Base-by-base conservation (phyloP, 2,329 filamentous ascomycete genomes). In the Grosmannia clavigera region DNA sequence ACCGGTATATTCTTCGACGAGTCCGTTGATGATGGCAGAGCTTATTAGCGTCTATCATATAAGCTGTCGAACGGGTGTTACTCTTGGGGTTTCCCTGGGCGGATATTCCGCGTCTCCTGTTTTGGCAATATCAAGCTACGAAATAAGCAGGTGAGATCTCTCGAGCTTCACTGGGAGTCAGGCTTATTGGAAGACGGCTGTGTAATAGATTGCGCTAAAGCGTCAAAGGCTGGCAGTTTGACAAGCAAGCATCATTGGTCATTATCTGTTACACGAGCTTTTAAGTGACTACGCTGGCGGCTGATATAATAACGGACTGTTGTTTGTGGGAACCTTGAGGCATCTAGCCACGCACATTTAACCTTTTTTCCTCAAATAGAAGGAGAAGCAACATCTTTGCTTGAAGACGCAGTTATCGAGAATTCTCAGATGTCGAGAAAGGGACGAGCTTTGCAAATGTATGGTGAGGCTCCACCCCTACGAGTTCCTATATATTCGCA, bases 61-160 rank as follows among this genome's bases (percentile, higher is more conserved):
- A 5, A 10, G 16, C 43, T 19, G 5, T 16, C 12, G 4, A 40
- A 40, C 14, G 12, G 14, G 9, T 14, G 12, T 3, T 16, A 1
- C 43, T 46, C 16, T 12, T 43, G 4, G 5, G 16, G 4, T 19
- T 46, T 19, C 43, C 19, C 43, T 46, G 43, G 9, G 43, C 33
- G 6, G 16, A 46, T 7, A 46, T 46, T 7, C 16, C 43, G 19
- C 7, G n/a, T n/a, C 16, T 60, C n/a, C 59, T 57, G 68, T 69
- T 68, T 69, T 65, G 67, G 31, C 57, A 31, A 31, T 29, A 57
- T 57, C 59, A 63, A 63, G 60, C 59, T 52, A 38, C 40, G n/a
- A 10, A 50, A 35, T 16, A 22, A 22, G 14, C 31, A 51, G n/a
- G 14, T 52, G 51, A 33, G 16, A 25, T 35, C 27, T 58, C 16